Percentiles rank a stretch among this genome's conserved stretches.
These are phyloP conservation scores for Pyrenula massariospora DNA, from an alignment of 495 filamentous ascomycete species.

Conservation along the genomic window DNA sequence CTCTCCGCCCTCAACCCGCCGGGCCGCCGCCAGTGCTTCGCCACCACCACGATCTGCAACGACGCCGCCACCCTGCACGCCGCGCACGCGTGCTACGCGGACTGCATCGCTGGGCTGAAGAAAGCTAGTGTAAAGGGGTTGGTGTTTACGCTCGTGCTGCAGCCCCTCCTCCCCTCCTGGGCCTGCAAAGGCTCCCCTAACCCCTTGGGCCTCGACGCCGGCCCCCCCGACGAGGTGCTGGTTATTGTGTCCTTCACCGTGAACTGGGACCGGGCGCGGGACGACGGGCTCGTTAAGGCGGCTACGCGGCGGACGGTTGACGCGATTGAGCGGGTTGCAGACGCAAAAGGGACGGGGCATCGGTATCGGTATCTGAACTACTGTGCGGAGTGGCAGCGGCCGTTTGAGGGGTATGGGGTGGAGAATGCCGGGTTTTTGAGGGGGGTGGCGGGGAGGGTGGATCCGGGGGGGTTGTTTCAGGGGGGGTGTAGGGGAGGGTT, in stretches of 20 bases:
- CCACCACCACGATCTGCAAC: constrained; percentile 20
- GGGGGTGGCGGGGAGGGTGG: constrained; percentile 16
- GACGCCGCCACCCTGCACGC: constrained; percentile 14
- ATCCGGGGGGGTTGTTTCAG: constrained; percentile 20
- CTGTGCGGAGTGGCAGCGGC: constrained; percentile 17
- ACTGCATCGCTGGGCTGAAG: constrained; percentile 8
- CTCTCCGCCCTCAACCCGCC: constrained; percentile 13
- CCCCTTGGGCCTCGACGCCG: constrained; percentile 13
- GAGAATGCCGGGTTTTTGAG: constrained; percentile 16
- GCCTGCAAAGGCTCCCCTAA: constrained; percentile 14
- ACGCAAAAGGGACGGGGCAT: constrained; percentile 12
- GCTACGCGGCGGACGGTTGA: constrained; percentile 13
- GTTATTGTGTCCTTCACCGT: constrained; percentile 19
- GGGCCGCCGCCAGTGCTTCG: constrained; percentile 15
- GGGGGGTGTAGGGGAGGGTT: constrained; percentile 18
- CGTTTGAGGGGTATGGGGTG: constrained; percentile 21
- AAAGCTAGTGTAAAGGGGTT: constrained; percentile 10
- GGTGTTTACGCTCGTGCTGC: constrained; percentile 15
- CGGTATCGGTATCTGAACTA: constrained; percentile 22
- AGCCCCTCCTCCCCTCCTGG: constrained; percentile 17
- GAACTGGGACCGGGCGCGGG: constrained; percentile 13
- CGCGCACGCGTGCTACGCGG: constrained; percentile 11
- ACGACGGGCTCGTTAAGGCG: constrained; percentile 17
- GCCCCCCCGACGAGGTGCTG: constrained; percentile 11
- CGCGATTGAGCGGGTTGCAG: constrained; percentile 17